Evolutionary conservation across 345 rosid genomes (phyloP).

Genomic region (Sapria himalayana): DNA sequence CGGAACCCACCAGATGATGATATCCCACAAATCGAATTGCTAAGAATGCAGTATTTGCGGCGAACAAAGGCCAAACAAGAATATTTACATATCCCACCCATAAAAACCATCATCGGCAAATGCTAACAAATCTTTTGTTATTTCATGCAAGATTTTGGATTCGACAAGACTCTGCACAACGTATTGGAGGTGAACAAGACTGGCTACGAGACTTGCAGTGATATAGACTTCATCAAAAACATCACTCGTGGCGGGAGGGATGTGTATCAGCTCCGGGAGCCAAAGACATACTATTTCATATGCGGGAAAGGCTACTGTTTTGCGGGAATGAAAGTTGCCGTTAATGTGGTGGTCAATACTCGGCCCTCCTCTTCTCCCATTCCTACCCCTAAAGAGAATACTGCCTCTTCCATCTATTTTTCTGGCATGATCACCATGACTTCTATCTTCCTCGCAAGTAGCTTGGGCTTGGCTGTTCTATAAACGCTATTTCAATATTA

Average conservation of each 20-base stretch:
- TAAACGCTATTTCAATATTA: too few relatives aligned
- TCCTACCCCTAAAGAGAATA: too few relatives aligned
- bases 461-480: too few relatives aligned
- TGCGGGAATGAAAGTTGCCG: constrained; percentile 33
- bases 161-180: constrained; percentile 18
- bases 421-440: too few relatives aligned
- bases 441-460: too few relatives aligned
- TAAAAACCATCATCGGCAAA: too few relatives aligned
- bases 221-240: constrained; percentile 21
- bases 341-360: constrained; percentile 14
- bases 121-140: neutral
- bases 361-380: constrained; percentile 2
- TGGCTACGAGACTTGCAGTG: constrained; percentile 28
- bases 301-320: constrained; percentile 37
- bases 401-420: too few relatives aligned
- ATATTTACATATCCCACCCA: too few relatives aligned
- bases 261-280: constrained; percentile 27
- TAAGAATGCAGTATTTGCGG: too few relatives aligned
- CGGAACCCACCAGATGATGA: too few relatives aligned
- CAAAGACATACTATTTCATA: constrained; percentile 37
- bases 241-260: constrained; percentile 46
- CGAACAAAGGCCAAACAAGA: too few relatives aligned
- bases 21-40: too few relatives aligned
- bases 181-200: constrained; percentile 47
- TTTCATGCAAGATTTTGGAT: constrained; percentile 20